phyloP scores from a whole-genome alignment of 371 early-diverging fungal species.

The Astathelohania contejeani region DNA sequence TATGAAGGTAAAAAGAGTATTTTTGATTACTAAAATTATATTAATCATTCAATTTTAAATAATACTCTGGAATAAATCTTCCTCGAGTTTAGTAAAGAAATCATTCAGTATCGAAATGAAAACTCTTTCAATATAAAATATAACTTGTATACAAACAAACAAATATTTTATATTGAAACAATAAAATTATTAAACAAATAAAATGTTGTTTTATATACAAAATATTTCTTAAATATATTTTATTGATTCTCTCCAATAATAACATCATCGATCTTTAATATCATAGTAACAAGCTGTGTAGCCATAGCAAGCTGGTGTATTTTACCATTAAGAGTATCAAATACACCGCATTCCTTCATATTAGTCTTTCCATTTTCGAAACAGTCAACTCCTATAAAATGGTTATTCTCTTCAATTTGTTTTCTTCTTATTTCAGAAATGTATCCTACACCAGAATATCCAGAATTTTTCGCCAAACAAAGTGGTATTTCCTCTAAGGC shows the following conservation, averaged over 20 bases:
- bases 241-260: conserved; percentile 21
- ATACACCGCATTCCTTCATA: conserved; percentile 86
- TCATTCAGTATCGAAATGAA: too few relatives aligned
- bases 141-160: too few relatives aligned
- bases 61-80: too few relatives aligned
- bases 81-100: too few relatives aligned
- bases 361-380: conserved; percentile 67
- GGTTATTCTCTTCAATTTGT: conserved; percentile 68
- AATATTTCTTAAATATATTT: too few relatives aligned
- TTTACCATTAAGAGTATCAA: conserved; percentile 93
- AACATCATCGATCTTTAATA: conserved; percentile 57
- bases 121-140: too few relatives aligned
- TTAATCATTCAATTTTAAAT: too few relatives aligned
- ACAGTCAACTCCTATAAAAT: conserved; percentile 83
- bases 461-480: conserved; percentile 87
- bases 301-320: conserved; percentile 87
- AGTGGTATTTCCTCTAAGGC: conserved; percentile 91
- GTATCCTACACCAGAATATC: conserved; percentile 73
- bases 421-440: conserved; percentile 74
- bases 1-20: too few relatives aligned
- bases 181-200: too few relatives aligned
- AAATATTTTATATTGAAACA: too few relatives aligned
- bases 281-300: conserved; percentile 94
- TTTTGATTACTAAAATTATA: too few relatives aligned
- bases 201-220: too few relatives aligned